A percentile compares a stretch with the other conserved stretches of the same genome.
These are phyloP conservation scores for Halenospora varia DNA, from an alignment of 495 filamentous ascomycete species.

Conservation along the genomic window DNA sequence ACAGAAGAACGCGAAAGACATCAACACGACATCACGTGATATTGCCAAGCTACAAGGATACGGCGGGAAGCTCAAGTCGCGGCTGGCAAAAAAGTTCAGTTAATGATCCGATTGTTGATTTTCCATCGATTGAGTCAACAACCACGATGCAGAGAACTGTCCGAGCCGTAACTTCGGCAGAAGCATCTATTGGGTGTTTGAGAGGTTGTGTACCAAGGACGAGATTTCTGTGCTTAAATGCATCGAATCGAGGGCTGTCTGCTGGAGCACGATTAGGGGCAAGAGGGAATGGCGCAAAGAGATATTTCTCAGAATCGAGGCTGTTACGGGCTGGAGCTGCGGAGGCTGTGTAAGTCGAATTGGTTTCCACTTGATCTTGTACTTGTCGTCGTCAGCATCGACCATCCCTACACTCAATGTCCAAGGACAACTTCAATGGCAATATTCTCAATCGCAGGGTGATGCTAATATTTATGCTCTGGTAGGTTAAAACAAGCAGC, in stretches of 20 bases:
- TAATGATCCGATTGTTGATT: conserved; percentile 1
- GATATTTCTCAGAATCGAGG: conserved; percentile 29
- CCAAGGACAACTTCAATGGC: too few species aligned
- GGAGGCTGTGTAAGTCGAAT: conserved; percentile 45
- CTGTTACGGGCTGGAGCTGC: conserved; percentile 32
- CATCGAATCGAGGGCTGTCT: conserved; percentile 20
- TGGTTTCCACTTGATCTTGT: too few species aligned
- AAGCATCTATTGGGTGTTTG: conserved; percentile 14
- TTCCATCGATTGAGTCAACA: conserved; percentile 9
- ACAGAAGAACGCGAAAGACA: not conserved
- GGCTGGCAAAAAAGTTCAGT: conserved; percentile 9
- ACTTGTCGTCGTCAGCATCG: too few species aligned
- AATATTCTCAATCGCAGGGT: too few species aligned
- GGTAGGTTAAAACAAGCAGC: conserved; percentile 56
- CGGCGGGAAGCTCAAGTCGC: not conserved
- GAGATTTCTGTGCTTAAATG: conserved; percentile 20
- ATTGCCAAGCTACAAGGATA: not conserved
- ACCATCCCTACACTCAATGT: too few species aligned
- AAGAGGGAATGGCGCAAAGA: conserved; percentile 22
- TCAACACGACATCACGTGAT: not conserved
- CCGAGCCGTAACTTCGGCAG: conserved; percentile 15
- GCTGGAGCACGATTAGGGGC: conserved; percentile 19
- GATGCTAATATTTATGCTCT: not conserved
- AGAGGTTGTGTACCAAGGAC: conserved; percentile 12
- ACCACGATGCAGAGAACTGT: conserved; percentile 30